Evolutionary conservation across 495 filamentous ascomycete genomes (phyloP).

Genomic region (Penicillium soppii): DNA sequence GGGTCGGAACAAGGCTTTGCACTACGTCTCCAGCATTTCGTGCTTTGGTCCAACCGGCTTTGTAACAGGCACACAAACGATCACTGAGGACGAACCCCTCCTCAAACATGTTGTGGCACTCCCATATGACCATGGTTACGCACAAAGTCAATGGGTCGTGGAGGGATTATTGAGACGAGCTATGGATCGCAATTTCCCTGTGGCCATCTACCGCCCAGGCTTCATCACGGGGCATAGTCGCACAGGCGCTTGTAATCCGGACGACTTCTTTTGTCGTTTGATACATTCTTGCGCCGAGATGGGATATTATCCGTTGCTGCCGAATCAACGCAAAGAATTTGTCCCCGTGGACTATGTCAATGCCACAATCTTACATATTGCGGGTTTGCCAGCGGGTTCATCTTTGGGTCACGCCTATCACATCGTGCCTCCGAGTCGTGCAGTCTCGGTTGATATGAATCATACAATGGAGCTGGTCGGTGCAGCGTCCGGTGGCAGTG

Average conservation of each 20-base stretch:
- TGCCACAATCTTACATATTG: conserved; percentile 12
- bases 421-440: conserved; percentile 7
- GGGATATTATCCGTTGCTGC: conserved; percentile 13
- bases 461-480: conserved; percentile 4
- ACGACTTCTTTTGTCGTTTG: conserved; percentile 22
- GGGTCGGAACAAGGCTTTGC: conserved; percentile 11
- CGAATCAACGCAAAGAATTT: conserved; percentile 20
- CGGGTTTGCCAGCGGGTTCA: neutral
- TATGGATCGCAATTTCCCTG: conserved; percentile 13
- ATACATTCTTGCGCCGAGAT: conserved; percentile 10
- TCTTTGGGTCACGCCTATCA: conserved; percentile 17
- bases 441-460: conserved; percentile 12
- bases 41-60: conserved; percentile 18
- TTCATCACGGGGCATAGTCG: conserved; percentile 20
- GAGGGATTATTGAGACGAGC: conserved; percentile 18
- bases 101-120: conserved; percentile 11
- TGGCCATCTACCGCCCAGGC: conserved; percentile 22
- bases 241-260: conserved; percentile 15
- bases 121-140: conserved; percentile 23
- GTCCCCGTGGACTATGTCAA: conserved; percentile 20
- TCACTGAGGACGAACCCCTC: conserved; percentile 10
- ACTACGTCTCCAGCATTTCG: conserved; percentile 18
- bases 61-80: conserved; percentile 3
- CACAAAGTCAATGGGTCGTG: conserved; percentile 25
- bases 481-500: neutral